A percentile compares a stretch with the other conserved stretches of the same genome.
Conservation (phyloP, 1,139 yeast genomes). For the Meyerozyma athensensis region DNA sequence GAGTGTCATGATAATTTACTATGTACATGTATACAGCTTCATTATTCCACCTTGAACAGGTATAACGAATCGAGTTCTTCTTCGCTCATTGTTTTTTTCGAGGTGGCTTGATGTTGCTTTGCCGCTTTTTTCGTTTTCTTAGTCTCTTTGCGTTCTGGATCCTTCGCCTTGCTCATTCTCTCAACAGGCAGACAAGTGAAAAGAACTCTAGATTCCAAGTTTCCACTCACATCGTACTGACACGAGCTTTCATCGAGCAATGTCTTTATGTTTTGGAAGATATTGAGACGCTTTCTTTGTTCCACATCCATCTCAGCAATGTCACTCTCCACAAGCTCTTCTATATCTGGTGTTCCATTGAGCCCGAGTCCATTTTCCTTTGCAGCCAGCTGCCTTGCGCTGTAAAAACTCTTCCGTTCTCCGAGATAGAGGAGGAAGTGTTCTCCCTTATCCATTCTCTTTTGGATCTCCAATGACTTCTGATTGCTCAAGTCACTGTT, state of each 20-base stretch:
- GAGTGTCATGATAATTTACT: neutral
- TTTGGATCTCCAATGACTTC: conserved; percentile 31
- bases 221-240: conserved; percentile 28
- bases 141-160: conserved; percentile 9
- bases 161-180: conserved; percentile 8
- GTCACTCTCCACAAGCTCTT: conserved; percentile 8
- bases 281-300: conserved; percentile 27
- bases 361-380: conserved; percentile 13
- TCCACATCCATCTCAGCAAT: conserved; percentile 20
- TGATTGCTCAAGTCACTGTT: conserved; percentile 36
- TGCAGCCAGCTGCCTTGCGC: conserved; percentile 15
- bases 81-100: conserved; percentile 16
- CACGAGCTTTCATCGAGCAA: conserved; percentile 29
- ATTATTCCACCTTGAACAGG: conserved; percentile 36
- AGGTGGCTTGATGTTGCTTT: conserved; percentile 8
- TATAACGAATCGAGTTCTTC: conserved; percentile 41
- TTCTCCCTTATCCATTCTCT: conserved; percentile 30
- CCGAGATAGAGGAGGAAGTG: conserved; percentile 28
- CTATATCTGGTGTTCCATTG: conserved; percentile 8
- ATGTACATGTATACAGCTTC: conserved; percentile 1
- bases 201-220: conserved; percentile 17
- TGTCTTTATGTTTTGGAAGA: conserved; percentile 20
- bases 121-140: conserved; percentile 9
- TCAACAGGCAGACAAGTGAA: conserved; percentile 13
- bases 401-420: conserved; percentile 16